phyloP scores from a whole-genome alignment of 2,329 filamentous ascomycete genomes.

The Akanthomyces dipterigenus region DNA sequence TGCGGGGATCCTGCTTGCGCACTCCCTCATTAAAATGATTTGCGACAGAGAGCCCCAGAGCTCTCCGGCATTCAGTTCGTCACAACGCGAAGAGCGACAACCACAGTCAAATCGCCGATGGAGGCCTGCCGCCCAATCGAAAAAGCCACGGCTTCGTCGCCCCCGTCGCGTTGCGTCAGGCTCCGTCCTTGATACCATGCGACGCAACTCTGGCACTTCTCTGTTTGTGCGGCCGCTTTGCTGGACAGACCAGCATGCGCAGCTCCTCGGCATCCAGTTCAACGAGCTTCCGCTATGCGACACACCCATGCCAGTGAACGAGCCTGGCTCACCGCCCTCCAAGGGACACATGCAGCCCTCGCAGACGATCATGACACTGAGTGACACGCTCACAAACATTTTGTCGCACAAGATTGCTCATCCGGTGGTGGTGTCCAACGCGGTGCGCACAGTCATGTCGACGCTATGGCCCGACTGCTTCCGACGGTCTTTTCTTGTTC shows the following conservation, averaged over 20 bases:
- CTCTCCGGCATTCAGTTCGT: neutral
- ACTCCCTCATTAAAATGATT: slow-evolving; percentile 6
- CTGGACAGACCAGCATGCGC: slow-evolving; percentile 48
- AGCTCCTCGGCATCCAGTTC: slow-evolving; percentile 42
- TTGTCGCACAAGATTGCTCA: slow-evolving; percentile 28
- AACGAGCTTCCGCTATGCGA: slow-evolving; percentile 33
- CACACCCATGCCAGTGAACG: slow-evolving; percentile 31
- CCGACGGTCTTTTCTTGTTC: slow-evolving; percentile 21
- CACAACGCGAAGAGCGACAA: neutral
- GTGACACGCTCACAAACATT: slow-evolving; percentile 37
- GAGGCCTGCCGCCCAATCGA: neutral
- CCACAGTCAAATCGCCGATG: neutral
- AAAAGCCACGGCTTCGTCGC: slow-evolving; percentile 9
- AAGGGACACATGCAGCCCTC: slow-evolving; percentile 33
- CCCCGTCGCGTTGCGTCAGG: slow-evolving; percentile 32
- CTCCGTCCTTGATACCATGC: slow-evolving; percentile 47
- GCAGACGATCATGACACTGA: slow-evolving; percentile 34
- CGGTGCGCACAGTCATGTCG: slow-evolving; percentile 37
- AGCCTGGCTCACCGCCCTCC: slow-evolving; percentile 28
- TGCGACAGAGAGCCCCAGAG: neutral
- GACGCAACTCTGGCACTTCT: slow-evolving; percentile 38
- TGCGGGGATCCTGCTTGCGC: slow-evolving; percentile 1
- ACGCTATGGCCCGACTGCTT: slow-evolving; percentile 37
- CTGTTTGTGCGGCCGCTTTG: slow-evolving; percentile 47
- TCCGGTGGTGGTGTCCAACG: slow-evolving; percentile 30